Evolutionary conservation across 225 moss, liverwort and hornwort genomes (phyloP).

Genomic region (Rhytidiadelphus loreus): DNA sequence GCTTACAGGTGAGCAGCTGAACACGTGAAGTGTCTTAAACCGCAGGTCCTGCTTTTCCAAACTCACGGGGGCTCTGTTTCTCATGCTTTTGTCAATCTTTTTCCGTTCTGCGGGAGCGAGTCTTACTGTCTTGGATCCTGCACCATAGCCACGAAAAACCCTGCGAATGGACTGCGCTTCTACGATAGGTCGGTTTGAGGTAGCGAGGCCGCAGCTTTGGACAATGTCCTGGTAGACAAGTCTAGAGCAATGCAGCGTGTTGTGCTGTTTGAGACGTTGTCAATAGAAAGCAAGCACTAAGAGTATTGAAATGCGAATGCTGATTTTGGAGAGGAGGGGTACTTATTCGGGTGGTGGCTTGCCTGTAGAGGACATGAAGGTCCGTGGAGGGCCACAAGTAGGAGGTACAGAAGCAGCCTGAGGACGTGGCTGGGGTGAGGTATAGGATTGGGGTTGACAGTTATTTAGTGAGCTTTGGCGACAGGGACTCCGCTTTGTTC

Average conservation of each 20-base stretch:
- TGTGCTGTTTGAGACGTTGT: no score
- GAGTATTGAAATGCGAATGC: background rate
- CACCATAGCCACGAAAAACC: background rate
- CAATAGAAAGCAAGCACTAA: background rate
- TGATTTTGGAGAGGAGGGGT: background rate
- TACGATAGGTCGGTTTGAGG: background rate
- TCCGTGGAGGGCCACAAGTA: background rate
- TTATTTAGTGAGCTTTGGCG: constrained; percentile 1
- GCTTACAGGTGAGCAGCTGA: background rate
- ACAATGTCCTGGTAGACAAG: background rate
- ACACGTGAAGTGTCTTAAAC: background rate
- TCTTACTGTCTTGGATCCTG: background rate
- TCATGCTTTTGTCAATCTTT: background rate
- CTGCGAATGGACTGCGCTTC: background rate
- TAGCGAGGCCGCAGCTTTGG: background rate
- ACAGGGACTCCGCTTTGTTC: background rate
- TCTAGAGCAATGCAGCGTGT: background rate
- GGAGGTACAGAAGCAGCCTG: background rate
- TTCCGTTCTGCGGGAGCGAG: background rate
- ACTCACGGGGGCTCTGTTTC: background rate
- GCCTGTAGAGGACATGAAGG: background rate
- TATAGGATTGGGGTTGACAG: background rate
- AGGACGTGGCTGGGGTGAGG: background rate
- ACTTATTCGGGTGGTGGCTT: background rate
- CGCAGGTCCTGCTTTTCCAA: background rate